Evolutionary conservation across 352 stramenopile species (phyloP), one percentile per base, ranked within the genome.

Genomic region (Phytophthora tentaculata): DNA sequence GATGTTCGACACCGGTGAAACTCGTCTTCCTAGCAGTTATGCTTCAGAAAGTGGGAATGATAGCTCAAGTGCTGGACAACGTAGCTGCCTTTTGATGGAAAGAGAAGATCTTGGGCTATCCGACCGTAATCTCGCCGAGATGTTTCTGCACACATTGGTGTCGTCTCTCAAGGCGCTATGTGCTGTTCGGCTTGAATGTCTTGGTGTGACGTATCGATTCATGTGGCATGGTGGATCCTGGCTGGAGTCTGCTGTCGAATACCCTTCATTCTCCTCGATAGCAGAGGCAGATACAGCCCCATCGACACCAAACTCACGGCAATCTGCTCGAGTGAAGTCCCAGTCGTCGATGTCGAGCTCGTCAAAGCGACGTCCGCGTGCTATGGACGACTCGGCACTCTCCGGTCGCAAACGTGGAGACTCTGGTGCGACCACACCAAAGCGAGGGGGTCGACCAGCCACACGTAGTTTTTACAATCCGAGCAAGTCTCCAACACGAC

Each of bases 141-240:
- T 78, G 57, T 83, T 90, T 58, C 55, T 93, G 26, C 84, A 93
- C 50, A 71, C 80, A n/a, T 35, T 90, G 5, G 78, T 86, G 28
- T 84, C 80, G 12, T 64, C 64, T 14, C 63, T 93, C 3, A 91
- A 89, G 59, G 81, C 78, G 6, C 57, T 83, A 28, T 86, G 80
- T 39, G 71, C 75, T 45, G 65, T 77, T 41, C 76, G 83, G 14
- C 64, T 93, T 7, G 80, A 91, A 62, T 90, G 83, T 4, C 56
- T 86, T 2, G 62, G 68, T 26, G 72, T 74, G 6, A 78, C 81
- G 13, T 88, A 88, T 59, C 80, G 81, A 10, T 84, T 80, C 41
- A 74, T 80, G 49, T 90, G 82, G 83, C 80, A 90, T 50, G 71
- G 61, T 45, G 67, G 80, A 17, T 76, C 69, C 7, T 93, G 85